phyloP scores from a whole-genome alignment of 1,284 basidiomycete species.

The Inonotus obliquus region DNA sequence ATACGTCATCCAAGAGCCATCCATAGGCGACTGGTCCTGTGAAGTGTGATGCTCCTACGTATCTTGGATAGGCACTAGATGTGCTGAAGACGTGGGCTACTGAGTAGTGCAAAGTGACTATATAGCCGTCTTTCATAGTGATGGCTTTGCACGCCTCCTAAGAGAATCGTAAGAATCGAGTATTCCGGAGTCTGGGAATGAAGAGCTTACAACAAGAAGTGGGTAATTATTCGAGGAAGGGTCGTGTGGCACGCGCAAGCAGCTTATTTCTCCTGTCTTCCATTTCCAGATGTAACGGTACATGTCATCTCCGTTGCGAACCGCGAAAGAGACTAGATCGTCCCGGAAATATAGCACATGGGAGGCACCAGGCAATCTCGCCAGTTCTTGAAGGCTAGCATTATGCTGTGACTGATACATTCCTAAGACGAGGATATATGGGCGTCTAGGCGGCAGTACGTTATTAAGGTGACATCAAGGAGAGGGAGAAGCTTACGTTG shows the following conservation, averaged over 20 bases:
- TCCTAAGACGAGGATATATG: not conserved
- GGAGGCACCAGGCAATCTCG: not conserved
- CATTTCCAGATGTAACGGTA: slow-evolving; percentile 2
- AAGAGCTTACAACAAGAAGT: not conserved
- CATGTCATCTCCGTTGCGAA: slow-evolving; percentile 5
- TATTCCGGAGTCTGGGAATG: not conserved
- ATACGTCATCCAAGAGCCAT: not conserved
- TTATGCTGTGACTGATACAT: not conserved
- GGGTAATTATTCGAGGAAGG: not conserved
- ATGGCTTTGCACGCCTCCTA: not conserved
- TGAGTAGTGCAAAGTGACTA: not conserved
- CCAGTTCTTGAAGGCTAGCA: not conserved
- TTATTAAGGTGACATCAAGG: not conserved
- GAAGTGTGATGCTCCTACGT: not conserved
- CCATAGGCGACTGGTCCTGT: not conserved
- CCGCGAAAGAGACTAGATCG: not conserved
- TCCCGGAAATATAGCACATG: not conserved
- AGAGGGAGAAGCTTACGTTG: not conserved
- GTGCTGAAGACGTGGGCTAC: not conserved
- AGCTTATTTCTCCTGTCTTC: not conserved
- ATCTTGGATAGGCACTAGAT: no score
- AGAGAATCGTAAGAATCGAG: not conserved
- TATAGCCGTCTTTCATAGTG: not conserved
- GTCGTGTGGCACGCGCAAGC: not conserved
- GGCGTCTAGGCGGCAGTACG: not conserved